A percentile compares a stretch with the other conserved stretches of the same genome.
phyloP scores from a whole-genome alignment of 148 eudicot genomes.

The Talinum fruticosum region DNA sequence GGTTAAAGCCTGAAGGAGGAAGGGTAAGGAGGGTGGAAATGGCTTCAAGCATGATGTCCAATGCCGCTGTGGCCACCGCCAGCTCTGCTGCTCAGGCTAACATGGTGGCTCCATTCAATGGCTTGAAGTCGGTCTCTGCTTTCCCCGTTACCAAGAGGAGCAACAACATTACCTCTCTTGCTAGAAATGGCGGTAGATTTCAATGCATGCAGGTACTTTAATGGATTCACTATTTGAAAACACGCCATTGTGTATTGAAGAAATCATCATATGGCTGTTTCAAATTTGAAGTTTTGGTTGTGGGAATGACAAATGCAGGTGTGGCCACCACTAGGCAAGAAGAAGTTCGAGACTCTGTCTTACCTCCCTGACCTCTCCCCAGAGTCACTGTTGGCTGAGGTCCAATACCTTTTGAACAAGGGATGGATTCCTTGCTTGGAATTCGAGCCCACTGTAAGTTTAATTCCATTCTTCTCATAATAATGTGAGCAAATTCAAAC shows the following conservation, averaged over 20 bases:
- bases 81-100: slow-evolving; percentile 37
- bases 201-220: slow-evolving; percentile 49
- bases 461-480: no score
- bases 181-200: slow-evolving; percentile 54
- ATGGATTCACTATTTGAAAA: no score
- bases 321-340: neutral
- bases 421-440: slow-evolving; percentile 77
- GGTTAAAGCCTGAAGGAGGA: neutral
- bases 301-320: neutral
- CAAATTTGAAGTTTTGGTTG: no score
- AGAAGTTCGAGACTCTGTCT: neutral
- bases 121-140: slow-evolving; percentile 38
- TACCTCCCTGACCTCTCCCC: slow-evolving; percentile 22
- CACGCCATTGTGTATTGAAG: no score
- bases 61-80: slow-evolving; percentile 30
- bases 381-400: slow-evolving; percentile 48
- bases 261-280: no score
- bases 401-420: slow-evolving; percentile 51
- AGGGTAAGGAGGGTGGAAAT: no score
- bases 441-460: slow-evolving; percentile 40
- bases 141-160: slow-evolving; percentile 37
- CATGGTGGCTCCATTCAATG: slow-evolving; percentile 48
- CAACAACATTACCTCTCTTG: slow-evolving; percentile 31
- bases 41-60: slow-evolving; percentile 29
- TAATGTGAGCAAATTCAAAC: no score